Conservation (phyloP, 176 grass and related monocot genomes). For the Pontederia crassipes region DNA sequence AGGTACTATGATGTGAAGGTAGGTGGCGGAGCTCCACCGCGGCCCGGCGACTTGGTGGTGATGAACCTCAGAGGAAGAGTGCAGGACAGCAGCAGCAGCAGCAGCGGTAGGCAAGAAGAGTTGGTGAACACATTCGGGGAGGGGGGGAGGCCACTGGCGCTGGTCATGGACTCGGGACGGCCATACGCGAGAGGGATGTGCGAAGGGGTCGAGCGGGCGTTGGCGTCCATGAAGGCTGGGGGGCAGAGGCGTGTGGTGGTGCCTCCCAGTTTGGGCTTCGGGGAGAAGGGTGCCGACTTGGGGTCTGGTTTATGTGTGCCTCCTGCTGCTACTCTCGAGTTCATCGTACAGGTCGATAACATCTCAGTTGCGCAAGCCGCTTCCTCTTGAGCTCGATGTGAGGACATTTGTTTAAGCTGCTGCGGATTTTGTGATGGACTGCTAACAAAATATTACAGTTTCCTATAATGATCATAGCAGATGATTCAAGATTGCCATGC, state of each 20-base stretch:
- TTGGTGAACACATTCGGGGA: slow-evolving; percentile 84
- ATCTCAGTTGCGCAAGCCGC: slow-evolving; percentile 61
- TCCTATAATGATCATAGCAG: too few relatives aligned
- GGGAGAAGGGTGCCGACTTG: slow-evolving; percentile 73
- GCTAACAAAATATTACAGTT: too few relatives aligned
- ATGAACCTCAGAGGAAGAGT: slow-evolving; percentile 73
- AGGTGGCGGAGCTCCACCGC: slow-evolving; percentile 55
- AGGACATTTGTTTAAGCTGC: too few relatives aligned
- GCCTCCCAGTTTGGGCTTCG: slow-evolving; percentile 49
- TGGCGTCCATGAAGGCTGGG: slow-evolving; percentile 59
- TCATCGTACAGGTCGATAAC: slow-evolving; percentile 83
- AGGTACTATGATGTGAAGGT: slow-evolving; percentile 81
- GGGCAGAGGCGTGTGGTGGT: slow-evolving; percentile 68
- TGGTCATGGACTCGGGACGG: slow-evolving; percentile 78
- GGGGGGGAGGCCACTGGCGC: slow-evolving; percentile 58
- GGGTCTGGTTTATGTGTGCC: slow-evolving; percentile 38
- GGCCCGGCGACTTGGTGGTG: slow-evolving; percentile 69
- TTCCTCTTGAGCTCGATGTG: too few relatives aligned
- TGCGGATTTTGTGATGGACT: too few relatives aligned
- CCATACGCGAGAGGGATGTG: slow-evolving; percentile 90
- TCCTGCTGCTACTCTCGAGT: slow-evolving; percentile 45
- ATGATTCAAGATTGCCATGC: too few relatives aligned
- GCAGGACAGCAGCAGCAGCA: slow-evolving; percentile 6
- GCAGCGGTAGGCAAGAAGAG: neutral
- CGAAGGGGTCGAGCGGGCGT: slow-evolving; percentile 64